Evolutionary conservation across 169 alveolate species (phyloP).

Genomic region (Eimeria brunetti): DNA sequence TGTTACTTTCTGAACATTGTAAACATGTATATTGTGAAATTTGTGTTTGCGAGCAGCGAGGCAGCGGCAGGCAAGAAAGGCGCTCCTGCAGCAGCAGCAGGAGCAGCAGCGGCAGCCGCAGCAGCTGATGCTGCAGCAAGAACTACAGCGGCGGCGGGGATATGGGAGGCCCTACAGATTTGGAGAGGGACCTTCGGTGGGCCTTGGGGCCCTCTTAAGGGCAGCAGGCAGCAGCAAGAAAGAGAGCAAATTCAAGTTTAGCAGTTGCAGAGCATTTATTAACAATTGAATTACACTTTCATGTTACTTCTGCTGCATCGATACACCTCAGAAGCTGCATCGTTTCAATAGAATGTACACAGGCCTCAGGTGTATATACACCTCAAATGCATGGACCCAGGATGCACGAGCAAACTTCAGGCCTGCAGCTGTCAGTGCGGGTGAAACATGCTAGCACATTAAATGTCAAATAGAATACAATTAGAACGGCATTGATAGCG

Average conservation of each 20-base stretch:
- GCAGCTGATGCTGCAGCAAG: constrained; percentile 6
- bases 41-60: constrained; percentile 8
- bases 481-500: background rate
- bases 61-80: constrained; percentile 54
- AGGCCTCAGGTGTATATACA: background rate
- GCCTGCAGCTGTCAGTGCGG: background rate
- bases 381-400: background rate
- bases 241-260: background rate
- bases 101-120: constrained; percentile 15
- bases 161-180: background rate
- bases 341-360: background rate
- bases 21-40: background rate
- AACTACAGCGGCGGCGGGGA: constrained; percentile 7
- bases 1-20: too few relatives aligned
- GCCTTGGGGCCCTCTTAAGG: background rate
- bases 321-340: background rate
- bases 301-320: background rate
- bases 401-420: background rate
- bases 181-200: background rate
- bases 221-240: constrained; percentile 1
- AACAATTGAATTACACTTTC: background rate
- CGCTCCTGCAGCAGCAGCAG: constrained; percentile 45
- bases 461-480: background rate
- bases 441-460: too few relatives aligned
- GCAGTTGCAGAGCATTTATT: background rate